Conservation (phyloP, 441 rosid species). For the Erodium texanum region DNA sequence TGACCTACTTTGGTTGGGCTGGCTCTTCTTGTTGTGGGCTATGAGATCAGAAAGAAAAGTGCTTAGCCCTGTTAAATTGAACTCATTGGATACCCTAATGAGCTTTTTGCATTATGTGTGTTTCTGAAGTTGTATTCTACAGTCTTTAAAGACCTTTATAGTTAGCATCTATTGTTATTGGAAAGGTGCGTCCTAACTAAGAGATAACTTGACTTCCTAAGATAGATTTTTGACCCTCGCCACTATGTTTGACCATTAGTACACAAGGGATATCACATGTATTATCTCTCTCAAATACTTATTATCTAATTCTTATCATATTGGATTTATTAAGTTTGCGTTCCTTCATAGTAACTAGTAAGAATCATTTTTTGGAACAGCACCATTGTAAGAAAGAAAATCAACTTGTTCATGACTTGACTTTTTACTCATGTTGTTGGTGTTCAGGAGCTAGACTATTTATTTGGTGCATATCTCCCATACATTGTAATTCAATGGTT, state of each 20-base stretch:
- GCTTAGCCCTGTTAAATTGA: background rate
- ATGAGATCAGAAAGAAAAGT: background rate
- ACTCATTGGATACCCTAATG: background rate
- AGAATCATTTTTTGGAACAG: background rate
- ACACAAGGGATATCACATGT: background rate
- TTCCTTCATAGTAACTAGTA: background rate
- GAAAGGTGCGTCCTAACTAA: background rate
- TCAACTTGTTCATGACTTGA: background rate
- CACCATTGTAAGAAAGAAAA: too few species aligned
- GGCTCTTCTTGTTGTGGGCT: background rate
- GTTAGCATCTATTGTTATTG: background rate
- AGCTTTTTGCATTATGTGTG: background rate
- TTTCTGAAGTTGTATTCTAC: slow-evolving; percentile 3
- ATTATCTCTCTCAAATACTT: background rate
- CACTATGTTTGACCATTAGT: background rate
- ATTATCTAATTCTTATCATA: background rate
- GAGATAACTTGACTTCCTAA: background rate
- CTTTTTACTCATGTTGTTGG: background rate
- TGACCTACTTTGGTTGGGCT: background rate
- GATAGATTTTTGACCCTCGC: background rate
- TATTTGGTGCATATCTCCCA: background rate
- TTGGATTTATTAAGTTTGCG: background rate
- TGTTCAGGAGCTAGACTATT: background rate
- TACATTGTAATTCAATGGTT: background rate
- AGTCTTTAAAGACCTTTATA: too few species aligned